Conservation (phyloP, 2,329 filamentous ascomycete genomes). For the Microascus cirrosus region DNA sequence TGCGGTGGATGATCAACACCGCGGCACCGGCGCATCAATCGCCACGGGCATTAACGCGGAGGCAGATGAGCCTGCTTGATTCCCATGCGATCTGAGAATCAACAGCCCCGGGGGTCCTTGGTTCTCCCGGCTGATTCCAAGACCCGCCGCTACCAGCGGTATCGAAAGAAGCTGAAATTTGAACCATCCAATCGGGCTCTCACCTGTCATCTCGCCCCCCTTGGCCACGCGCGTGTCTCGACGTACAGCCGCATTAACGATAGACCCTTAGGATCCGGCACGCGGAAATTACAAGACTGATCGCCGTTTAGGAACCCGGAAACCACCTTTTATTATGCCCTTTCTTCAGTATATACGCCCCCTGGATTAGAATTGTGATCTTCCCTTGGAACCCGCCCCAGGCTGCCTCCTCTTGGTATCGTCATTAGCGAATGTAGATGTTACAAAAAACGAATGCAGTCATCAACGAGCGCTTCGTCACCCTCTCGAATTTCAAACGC, state of each 20-base stretch:
- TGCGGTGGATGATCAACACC: no score
- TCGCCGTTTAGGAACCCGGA: not conserved
- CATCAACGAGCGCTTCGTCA: not conserved
- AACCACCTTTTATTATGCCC: not conserved
- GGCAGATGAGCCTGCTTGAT: not conserved
- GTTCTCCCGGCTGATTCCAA: not conserved
- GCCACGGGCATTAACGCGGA: no score
- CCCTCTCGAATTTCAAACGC: not conserved
- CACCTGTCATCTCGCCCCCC: no score
- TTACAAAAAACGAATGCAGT: not conserved
- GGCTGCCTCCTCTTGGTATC: not conserved
- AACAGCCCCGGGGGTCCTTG: not conserved
- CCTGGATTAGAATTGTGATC: not conserved
- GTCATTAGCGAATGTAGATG: not conserved
- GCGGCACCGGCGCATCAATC: no score
- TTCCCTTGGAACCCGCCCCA: not conserved
- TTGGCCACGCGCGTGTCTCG: not conserved
- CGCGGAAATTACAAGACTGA: not conserved
- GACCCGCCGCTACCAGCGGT: not conserved
- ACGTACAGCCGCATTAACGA: not conserved
- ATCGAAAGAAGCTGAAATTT: not conserved
- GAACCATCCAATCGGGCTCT: not conserved
- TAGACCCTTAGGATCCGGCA: not conserved
- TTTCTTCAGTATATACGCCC: not conserved
- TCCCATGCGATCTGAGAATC: not conserved